Evolutionary conservation across 257 asterid genomes (phyloP), one percentile per base, ranked within the genome.

Genomic region (Gentiana straminea): DNA sequence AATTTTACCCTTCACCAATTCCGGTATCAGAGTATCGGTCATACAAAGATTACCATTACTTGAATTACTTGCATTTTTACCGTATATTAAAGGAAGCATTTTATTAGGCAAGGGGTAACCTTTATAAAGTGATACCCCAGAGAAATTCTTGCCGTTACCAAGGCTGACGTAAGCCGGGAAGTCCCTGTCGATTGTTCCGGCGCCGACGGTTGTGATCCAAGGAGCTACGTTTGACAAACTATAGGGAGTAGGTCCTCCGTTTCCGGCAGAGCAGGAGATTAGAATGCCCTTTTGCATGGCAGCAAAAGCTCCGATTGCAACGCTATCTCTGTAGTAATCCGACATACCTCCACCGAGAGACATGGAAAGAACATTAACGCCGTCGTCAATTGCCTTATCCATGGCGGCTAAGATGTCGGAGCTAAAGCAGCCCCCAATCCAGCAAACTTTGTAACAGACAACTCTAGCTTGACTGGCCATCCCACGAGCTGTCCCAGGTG

Each of bases 151-250:
- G 12, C 95, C 95, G 67, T 83, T 76, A 2, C 97, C 89, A n/a
- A 89, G 89, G 61, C 77, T 81, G 7, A 72, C 87, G 33, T 12
- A 76, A n/a, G 97, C 94, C 44, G 97, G 97, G 64, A 89, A 89
- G 44, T 85, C 97, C 8, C 95, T 86, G 55, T 89, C 95, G 7
- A 89, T 58, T 0, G 97, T 89, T 24, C 95, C 97, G 32, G 97
- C 97, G 1, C 95, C 97, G 48, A 89, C 95, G 2, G 95, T 85
- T 1, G 94, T 89, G 7, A 89, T 85, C 97, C 97, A 89, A 10
- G 97, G 97, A 12, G 95, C 95, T 13, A 77, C 68, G 68, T 89
- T 89, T 49, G 92, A 71, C 61, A 85, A 15, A 53, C 85, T 81
- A 65, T 60, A 79, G 0, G 79, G 35, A 43, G 73, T 67, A 3